Base-by-base conservation (phyloP, 352 stramenopile species). In the Globisporangium barbulae region DNA sequence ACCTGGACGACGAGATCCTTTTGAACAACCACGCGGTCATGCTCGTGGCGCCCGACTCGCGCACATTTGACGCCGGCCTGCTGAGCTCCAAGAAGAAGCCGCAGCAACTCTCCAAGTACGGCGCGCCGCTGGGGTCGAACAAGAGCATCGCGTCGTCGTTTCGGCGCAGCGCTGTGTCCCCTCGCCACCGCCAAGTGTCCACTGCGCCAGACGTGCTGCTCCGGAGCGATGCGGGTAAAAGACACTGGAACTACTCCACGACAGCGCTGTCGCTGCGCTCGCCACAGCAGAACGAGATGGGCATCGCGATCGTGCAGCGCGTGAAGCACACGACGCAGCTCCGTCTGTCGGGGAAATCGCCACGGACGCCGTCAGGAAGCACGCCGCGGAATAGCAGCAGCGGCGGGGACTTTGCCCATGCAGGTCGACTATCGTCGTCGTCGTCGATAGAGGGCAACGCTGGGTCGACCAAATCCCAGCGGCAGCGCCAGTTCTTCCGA, bases 181-280 rank as follows among this genome's bases (percentile, higher is more conserved):
- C 59, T 19, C 56, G 59, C 17, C 63, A 59, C 17, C 71, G 67
- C 30, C 60, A 35, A 31, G 72, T 63, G 53, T 64, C 68, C 21
- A 70, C 68, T 30, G 66, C 69, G 8, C 75, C 75, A 0, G 71
- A 80, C 15, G 78, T 84, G 15, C 50, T 84, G 13, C 67, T 84
- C 6, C 73, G 75, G 35, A 84, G 75, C 30, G 75, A 84, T 56
- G 73, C 76, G 6, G 73, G 69, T 15, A 68, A 59, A 37, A 72
- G 75, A 35, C 73, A 84, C 50, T 84, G 75, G 75, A 59, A 63
- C 6, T 79, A 68, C 8, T 84, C 75, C n/a, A 78, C 70, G 8
- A 68, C 73, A 28, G 73, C 75, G n/a, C 49, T 84, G 33, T 78
- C 70, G 6, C 66, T 83, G 50, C 61, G 68, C 54, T 84, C 75